Evolutionary conservation across 2,329 filamentous ascomycete species (phyloP).

Genomic region (Chaetoscypha palmicola): DNA sequence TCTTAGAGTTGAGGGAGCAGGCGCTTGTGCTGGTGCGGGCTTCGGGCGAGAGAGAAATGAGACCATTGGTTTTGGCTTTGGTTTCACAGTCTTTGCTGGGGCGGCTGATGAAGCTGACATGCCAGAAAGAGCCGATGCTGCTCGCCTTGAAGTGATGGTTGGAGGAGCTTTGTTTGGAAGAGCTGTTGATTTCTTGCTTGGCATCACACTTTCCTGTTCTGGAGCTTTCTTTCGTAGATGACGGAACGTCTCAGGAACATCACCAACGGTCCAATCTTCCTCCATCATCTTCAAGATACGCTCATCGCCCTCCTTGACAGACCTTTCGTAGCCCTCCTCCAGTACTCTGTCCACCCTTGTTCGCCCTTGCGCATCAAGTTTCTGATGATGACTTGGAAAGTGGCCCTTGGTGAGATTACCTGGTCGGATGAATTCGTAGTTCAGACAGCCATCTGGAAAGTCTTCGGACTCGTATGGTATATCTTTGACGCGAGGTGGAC

Average conservation of each 20-base stretch:
- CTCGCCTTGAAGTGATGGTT: conserved; percentile 48
- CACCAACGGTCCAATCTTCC: conserved; percentile 51
- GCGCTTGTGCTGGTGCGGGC: conserved; percentile 38
- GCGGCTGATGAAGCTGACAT: conserved; percentile 24
- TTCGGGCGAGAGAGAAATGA: conserved; percentile 32
- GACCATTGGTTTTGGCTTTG: conserved; percentile 32
- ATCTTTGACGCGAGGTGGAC: conserved; percentile 65
- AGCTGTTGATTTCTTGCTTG: conserved; percentile 20
- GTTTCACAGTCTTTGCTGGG: conserved; percentile 28
- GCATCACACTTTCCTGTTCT: conserved; percentile 9
- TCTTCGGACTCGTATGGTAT: conserved; percentile 63
- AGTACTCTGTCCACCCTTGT: conserved; percentile 55
- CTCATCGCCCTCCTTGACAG: conserved; percentile 53
- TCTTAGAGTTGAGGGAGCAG: conserved; percentile 44
- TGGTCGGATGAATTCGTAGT: conserved; percentile 49
- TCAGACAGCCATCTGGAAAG: conserved; percentile 51
- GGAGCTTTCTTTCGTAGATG: conserved; percentile 26
- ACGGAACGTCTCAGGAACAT: conserved; percentile 43
- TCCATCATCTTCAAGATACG: conserved; percentile 61
- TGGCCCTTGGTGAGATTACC: conserved; percentile 56
- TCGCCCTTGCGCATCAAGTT: conserved; percentile 61
- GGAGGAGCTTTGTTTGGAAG: conserved; percentile 34
- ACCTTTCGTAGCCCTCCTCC: conserved; percentile 37
- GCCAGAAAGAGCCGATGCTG: conserved; percentile 46
- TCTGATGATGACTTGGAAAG: conserved; percentile 54